Conservation (phyloP, 768 basidiomycete genomes). For the Phylloporus sp. region DNA sequence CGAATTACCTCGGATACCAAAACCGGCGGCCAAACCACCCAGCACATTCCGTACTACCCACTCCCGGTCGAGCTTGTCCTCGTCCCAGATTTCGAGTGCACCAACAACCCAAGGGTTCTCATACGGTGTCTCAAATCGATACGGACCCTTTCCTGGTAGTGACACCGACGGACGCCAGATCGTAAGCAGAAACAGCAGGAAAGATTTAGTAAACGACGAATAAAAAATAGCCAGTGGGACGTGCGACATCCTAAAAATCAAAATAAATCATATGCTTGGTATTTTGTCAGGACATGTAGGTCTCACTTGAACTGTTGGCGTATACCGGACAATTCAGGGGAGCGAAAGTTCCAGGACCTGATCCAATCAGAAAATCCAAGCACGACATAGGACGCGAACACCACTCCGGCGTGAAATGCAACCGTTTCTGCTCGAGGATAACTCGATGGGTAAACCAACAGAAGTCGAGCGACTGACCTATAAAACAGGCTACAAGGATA, state of each 20-base stretch:
- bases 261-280: not conserved
- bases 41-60: slow-evolving; percentile 83
- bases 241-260: slow-evolving; percentile 53
- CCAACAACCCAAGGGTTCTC: slow-evolving; percentile 34
- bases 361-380: slow-evolving; percentile 41
- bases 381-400: slow-evolving; percentile 51
- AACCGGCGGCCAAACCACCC: slow-evolving; percentile 84
- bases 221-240: slow-evolving; percentile 79
- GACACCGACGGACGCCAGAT: slow-evolving; percentile 62
- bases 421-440: slow-evolving; percentile 53
- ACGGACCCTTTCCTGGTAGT: slow-evolving; percentile 15
- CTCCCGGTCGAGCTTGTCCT: slow-evolving; percentile 72
- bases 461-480: slow-evolving; percentile 40
- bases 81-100: slow-evolving; percentile 60
- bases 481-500: slow-evolving; percentile 61
- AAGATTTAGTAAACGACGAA: slow-evolving; percentile 80
- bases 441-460: not conserved
- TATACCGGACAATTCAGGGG: slow-evolving; percentile 42
- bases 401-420: slow-evolving; percentile 69
- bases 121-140: slow-evolving; percentile 25
- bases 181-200: slow-evolving; percentile 76
- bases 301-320: slow-evolving; percentile 59
- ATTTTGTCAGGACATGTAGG: no score
- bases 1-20: slow-evolving; percentile 69
- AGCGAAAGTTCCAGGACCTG: slow-evolving; percentile 22